Percentiles rank a stretch among this genome's conserved stretches.
These are phyloP conservation scores for Pleurostoma richardsiae DNA, from an alignment of 2,329 filamentous ascomycete genomes.

Conservation along the genomic window DNA sequence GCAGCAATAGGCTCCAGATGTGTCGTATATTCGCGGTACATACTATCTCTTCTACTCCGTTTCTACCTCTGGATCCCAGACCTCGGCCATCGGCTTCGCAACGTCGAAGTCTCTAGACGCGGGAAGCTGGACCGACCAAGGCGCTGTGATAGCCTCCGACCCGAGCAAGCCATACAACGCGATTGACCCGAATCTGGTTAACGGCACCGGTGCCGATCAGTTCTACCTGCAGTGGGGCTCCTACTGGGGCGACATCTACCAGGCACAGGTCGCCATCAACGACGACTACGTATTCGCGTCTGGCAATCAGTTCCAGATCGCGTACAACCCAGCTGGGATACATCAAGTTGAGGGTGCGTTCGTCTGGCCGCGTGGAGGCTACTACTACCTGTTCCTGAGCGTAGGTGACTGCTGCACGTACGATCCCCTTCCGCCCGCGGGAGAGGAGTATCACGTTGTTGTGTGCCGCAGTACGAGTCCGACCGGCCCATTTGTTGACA, in stretches of 20 bases:
- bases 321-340: constrained; percentile 41
- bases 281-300: constrained; percentile 16
- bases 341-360: constrained; percentile 50
- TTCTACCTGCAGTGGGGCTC: constrained; percentile 53
- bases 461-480: constrained; percentile 50
- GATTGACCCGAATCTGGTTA: constrained; percentile 46
- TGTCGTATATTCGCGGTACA: constrained; percentile 46
- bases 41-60: constrained; percentile 68
- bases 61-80: constrained; percentile 55
- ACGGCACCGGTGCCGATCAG: constrained; percentile 22
- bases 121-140: constrained; percentile 49
- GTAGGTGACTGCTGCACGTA: constrained; percentile 55
- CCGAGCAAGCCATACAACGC: constrained; percentile 39
- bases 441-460: constrained; percentile 57
- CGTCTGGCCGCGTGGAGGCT: constrained; percentile 46
- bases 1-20: constrained; percentile 53
- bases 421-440: constrained; percentile 38
- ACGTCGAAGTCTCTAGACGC: constrained; percentile 19
- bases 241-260: constrained; percentile 57
- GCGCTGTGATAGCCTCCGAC: constrained; percentile 34
- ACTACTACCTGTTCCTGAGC: constrained; percentile 60
- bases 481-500: constrained; percentile 50
- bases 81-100: constrained; percentile 55
- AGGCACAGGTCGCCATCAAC: constrained; percentile 40
- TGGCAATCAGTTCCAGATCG: constrained; percentile 35